These are phyloP conservation scores for Polytrichum formosum DNA, from an alignment of 225 moss, liverwort and hornwort genomes.

Conservation along the genomic window DNA sequence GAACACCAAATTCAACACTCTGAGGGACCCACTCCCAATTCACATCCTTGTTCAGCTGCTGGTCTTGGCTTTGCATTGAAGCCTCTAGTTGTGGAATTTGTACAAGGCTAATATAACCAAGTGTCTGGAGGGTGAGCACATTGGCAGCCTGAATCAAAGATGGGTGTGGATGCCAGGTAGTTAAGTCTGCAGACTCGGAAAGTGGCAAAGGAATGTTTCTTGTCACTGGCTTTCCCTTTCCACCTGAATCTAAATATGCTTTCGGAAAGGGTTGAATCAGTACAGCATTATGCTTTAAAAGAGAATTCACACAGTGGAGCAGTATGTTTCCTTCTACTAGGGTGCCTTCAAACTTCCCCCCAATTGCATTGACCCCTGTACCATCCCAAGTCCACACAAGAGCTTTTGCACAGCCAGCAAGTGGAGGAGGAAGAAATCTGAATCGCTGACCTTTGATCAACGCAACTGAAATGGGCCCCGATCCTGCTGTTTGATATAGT, in stretches of 20 bases:
- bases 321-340: conserved; percentile 78
- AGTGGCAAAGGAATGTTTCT: conserved; percentile 70
- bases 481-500: conserved; percentile 67
- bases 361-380: conserved; percentile 74
- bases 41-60: conserved; percentile 17
- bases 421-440: conserved; percentile 78
- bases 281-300: conserved; percentile 76
- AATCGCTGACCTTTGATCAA: conserved; percentile 69
- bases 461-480: conserved; percentile 59
- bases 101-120: conserved; percentile 83
- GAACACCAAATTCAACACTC: conserved; percentile 91
- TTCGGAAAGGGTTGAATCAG: conserved; percentile 80
- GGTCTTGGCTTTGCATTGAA: conserved; percentile 1
- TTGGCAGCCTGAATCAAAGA: conserved; percentile 57
- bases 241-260: conserved; percentile 53
- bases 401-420: conserved; percentile 85
- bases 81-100: conserved; percentile 32
- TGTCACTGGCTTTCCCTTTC: conserved; percentile 55
- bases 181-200: conserved; percentile 31
- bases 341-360: conserved; percentile 90
- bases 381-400: conserved; percentile 99
- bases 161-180: conserved; percentile 27
- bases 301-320: conserved; percentile 77
- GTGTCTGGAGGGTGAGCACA: conserved; percentile 68
- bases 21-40: conserved; percentile 74